Base-by-base conservation (phyloP, 805 yeast genomes). In the Isabelozyma gotoi region DNA sequence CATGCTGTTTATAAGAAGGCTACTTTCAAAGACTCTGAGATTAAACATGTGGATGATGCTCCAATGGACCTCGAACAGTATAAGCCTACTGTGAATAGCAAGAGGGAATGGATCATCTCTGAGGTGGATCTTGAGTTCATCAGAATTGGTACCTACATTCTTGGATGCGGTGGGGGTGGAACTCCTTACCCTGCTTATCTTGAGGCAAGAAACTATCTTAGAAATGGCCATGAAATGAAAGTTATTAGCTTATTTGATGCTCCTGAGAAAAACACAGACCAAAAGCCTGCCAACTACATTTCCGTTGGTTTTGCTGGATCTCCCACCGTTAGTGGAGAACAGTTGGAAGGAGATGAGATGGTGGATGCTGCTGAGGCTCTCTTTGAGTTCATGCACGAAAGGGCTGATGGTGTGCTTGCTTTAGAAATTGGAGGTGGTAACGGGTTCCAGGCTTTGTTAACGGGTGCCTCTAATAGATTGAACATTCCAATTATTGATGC, bases 151-250 rank as follows among this genome's bases (percentile, higher is more conserved):
- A 56, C 70, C 19, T 75, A 74, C 48, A 71, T 75, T 41, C 61
- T 76, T 4, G 80, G 80, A 6, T 70, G 76, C 54, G 80, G 80
- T 2, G 80, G 80, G 11, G 80, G 80, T 21, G 80, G 80, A 33
- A 65, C 65, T 40, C 79, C 80, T 17, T 71, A 74, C 52, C 57
- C 74, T 4, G 52, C 51, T 15, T 71, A 51, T 46, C 55, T 76
- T 24, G 68, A 65, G 36, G 49, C 62, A 1, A 53, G 69, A 36
- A 65, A 65, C 40, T 43, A 59, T 40, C 38, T 74, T 15, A 47
- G 68, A 34, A 39, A 49, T 2, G 79, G 77, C 7, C 66, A 59
- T 16, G 40, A 41, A 1, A 56, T 71, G 19, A 54, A 38, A 33
- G 68, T 74, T 12, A 53, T 74, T 39, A 69, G 69, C 50, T 43